These are phyloP conservation scores for Aspergillus sp. DNA, from an alignment of 2,329 filamentous ascomycete genomes.

Conservation along the genomic window DNA sequence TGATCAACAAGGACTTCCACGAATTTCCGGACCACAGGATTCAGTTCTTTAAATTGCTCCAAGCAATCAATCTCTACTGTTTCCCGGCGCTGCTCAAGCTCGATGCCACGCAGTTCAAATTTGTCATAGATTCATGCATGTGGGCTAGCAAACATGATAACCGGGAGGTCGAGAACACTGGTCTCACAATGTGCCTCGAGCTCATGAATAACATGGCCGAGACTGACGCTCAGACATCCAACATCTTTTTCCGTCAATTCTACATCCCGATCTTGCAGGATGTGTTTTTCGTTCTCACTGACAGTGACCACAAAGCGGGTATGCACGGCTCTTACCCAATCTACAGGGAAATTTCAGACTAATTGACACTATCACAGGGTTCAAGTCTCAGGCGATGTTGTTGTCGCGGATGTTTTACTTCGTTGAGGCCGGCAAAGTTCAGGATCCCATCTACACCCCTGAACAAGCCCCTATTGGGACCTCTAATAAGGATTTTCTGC, in stretches of 20 bases:
- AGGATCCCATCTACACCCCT: slow-evolving; percentile 83
- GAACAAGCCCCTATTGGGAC: slow-evolving; percentile 85
- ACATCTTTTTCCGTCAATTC: slow-evolving; percentile 97
- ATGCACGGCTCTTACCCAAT: slow-evolving; percentile 24
- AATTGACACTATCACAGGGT: slow-evolving; percentile 55
- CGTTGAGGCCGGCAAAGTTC: slow-evolving; percentile 85
- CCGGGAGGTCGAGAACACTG: slow-evolving; percentile 93
- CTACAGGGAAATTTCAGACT: slow-evolving; percentile 1
- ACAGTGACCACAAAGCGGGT: slow-evolving; percentile 95
- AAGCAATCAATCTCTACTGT: slow-evolving; percentile 95
- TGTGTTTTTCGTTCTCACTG: slow-evolving; percentile 96
- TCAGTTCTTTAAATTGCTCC: slow-evolving; percentile 97
- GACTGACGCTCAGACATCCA: slow-evolving; percentile 81
- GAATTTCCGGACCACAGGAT: slow-evolving; percentile 98
- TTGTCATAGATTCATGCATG: slow-evolving; percentile 98
- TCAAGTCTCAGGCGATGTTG: slow-evolving; percentile 96
- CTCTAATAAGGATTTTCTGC: slow-evolving; percentile 86
- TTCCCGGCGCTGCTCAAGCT: slow-evolving; percentile 94
- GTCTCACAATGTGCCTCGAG: slow-evolving; percentile 97
- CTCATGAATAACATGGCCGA: slow-evolving; percentile 97
- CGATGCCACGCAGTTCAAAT: slow-evolving; percentile 96
- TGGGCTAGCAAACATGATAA: slow-evolving; percentile 99
- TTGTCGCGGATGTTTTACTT: slow-evolving; percentile 96
- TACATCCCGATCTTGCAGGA: slow-evolving; percentile 95
- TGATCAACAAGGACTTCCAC: slow-evolving; percentile 99